Evolutionary conservation across 768 basidiomycete species (phyloP).

Genomic region (Clavaria fumosa): DNA sequence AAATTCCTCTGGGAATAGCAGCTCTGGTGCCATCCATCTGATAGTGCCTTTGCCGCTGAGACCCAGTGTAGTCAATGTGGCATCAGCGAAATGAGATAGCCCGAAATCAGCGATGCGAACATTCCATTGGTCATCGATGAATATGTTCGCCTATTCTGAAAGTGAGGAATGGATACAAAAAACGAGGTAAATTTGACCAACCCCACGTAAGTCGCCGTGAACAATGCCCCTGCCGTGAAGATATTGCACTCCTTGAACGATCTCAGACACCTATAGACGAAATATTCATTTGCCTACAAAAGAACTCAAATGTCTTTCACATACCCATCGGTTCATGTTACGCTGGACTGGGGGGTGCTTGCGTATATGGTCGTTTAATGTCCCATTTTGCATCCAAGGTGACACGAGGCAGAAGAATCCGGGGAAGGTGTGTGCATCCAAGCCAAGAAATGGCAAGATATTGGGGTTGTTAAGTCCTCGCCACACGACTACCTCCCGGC

Average conservation of each 20-base stretch:
- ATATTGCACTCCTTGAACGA: conserved; percentile 11
- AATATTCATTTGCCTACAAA: neutral
- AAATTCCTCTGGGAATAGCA: conserved; percentile 9
- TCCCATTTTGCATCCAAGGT: conserved; percentile 16
- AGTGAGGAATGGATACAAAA: neutral
- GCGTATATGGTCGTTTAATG: conserved; percentile 10
- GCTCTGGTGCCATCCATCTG: conserved; percentile 20
- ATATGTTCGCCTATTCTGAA: conserved; percentile 14
- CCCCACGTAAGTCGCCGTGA: conserved; percentile 14
- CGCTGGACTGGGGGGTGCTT: conserved; percentile 7
- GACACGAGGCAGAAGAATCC: conserved; percentile 16
- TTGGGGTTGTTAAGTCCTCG: conserved; percentile 14
- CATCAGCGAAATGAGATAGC: conserved; percentile 13
- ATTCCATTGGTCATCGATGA: conserved; percentile 12
- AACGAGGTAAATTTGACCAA: conserved; percentile 1
- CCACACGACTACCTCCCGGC: conserved; percentile 17
- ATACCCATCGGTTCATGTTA: neutral
- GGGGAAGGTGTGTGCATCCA: conserved; percentile 13
- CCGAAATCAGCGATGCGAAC: conserved; percentile 19
- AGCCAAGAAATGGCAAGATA: conserved; percentile 17
- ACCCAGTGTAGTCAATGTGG: conserved; percentile 10
- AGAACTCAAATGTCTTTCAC: neutral
- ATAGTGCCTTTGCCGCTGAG: conserved; percentile 11
- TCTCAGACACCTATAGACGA: conserved; percentile 9
- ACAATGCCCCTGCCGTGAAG: conserved; percentile 11